A percentile compares a stretch with the other conserved stretches of the same genome.
phyloP scores from a whole-genome alignment of 1,284 basidiomycete species.

The Heterobasidion parviporum region DNA sequence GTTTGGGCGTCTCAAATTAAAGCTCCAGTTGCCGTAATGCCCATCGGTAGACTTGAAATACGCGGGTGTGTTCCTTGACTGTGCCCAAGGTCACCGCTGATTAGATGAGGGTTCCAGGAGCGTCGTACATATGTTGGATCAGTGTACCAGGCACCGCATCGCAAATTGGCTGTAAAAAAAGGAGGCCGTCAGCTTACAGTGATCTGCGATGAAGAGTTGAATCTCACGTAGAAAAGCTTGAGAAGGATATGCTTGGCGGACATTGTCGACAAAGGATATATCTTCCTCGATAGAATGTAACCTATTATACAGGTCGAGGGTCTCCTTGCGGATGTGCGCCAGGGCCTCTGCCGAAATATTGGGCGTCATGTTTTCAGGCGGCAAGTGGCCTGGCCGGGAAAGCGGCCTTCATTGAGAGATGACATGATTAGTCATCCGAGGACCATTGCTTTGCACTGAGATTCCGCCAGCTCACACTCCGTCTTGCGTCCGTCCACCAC shows the following conservation, averaged over 20 bases:
- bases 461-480: not conserved
- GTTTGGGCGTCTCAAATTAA: conserved; percentile 83
- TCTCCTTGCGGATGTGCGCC: conserved; percentile 53
- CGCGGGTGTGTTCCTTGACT: conserved; percentile 40
- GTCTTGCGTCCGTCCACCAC: not conserved
- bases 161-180: conserved; percentile 64
- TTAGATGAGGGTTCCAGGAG: no score
- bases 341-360: not conserved
- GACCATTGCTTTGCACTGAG: not conserved
- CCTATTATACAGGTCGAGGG: conserved; percentile 76
- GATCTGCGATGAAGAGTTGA: not conserved
- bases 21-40: conserved; percentile 82
- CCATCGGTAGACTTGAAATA: conserved; percentile 99
- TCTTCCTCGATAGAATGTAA: conserved; percentile 82
- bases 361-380: no score
- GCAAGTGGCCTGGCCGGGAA: no score
- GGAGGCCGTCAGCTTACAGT: not conserved
- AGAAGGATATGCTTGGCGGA: conserved; percentile 46
- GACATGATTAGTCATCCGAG: not conserved
- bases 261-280: conserved; percentile 55
- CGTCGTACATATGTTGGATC: conserved; percentile 37
- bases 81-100: not conserved
- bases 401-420: not conserved
- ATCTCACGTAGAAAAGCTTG: conserved; percentile 60
- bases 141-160: conserved; percentile 94